Conservation (phyloP, 106 monocot genomes). For the Dendrobium chrysotoxum region DNA sequence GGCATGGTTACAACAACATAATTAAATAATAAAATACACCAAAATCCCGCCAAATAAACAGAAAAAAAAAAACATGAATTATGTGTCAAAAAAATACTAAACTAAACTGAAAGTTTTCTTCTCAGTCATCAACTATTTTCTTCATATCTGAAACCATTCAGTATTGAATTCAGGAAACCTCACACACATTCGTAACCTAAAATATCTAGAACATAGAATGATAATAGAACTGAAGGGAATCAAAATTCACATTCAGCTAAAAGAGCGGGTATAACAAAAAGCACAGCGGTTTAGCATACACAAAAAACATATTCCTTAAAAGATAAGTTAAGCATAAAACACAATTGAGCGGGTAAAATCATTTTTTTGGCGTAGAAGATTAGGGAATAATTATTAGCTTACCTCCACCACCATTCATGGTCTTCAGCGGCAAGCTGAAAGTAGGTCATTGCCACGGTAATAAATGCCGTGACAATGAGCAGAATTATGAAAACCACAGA, state of each 20-base stretch:
- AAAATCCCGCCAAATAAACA: not conserved
- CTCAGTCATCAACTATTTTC: not conserved
- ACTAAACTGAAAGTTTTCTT: not conserved
- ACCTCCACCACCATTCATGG: conserved; percentile 83
- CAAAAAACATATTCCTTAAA: not conserved
- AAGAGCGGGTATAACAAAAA: not conserved
- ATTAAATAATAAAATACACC: not conserved
- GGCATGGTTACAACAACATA: not conserved
- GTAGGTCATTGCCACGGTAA: conserved; percentile 72
- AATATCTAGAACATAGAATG: not conserved
- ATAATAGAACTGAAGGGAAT: not conserved
- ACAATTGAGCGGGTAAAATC: not conserved
- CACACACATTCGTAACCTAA: not conserved
- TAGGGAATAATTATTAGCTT: not conserved
- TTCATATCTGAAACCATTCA: not conserved
- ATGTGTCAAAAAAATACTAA: not conserved
- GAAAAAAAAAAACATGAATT: not conserved
- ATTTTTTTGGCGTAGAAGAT: not conserved
- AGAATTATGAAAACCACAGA: conserved; percentile 75
- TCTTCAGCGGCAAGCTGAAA: conserved; percentile 78
- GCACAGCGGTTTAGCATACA: not conserved
- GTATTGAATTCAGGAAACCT: not conserved
- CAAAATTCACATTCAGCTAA: not conserved
- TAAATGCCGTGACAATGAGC: conserved; percentile 77
- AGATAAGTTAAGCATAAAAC: not conserved